Conservation (phyloP, 23 red algal genomes). For the Gracilaria vermiculophylla region DNA sequence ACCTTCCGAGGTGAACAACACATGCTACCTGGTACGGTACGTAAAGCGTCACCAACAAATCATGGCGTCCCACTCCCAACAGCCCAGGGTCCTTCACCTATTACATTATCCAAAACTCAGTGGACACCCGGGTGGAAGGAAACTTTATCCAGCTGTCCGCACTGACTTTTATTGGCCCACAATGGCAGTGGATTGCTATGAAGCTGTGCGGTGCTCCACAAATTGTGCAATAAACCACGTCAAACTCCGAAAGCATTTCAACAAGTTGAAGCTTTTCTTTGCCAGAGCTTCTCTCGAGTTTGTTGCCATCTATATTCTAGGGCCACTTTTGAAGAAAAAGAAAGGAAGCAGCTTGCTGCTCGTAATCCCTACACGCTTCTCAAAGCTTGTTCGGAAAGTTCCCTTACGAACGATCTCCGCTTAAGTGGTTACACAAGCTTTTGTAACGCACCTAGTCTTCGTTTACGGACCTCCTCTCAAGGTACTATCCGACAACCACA, state of each 20-base stretch:
- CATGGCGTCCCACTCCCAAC: not conserved
- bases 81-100: not conserved
- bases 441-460: not conserved
- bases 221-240: no score
- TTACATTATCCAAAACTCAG: not conserved
- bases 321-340: not conserved
- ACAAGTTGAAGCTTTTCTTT: no score
- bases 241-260: no score
- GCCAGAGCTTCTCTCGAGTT: not conserved
- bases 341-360: not conserved
- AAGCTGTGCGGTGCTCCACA: no score
- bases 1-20: not conserved
- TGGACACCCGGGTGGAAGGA: no score
- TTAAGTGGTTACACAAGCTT: not conserved
- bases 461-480: not conserved
- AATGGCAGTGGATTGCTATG: no score
- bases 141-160: no score
- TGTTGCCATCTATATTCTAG: not conserved
- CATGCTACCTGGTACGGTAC: not conserved
- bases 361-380: slow-evolving; percentile 4
- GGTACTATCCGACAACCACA: slow-evolving; percentile 21
- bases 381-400: slow-evolving; percentile 19
- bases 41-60: not conserved
- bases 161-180: no score
- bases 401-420: not conserved